Evolutionary conservation across 2,329 filamentous ascomycete species (phyloP).

Genomic region (Botrytis deweyae): DNA sequence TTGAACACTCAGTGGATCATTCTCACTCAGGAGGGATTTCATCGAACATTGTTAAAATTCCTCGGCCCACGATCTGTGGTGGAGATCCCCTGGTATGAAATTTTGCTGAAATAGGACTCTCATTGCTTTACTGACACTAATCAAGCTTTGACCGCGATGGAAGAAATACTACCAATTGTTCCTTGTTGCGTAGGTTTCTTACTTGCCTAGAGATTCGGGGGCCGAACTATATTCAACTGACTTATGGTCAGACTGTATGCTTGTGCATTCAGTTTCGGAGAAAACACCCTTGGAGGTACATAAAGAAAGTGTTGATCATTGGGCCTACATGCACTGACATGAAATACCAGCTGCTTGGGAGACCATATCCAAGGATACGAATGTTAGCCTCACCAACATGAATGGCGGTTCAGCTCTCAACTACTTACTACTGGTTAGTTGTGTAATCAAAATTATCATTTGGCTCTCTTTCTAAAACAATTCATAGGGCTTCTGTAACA

Average conservation of each 20-base stretch:
- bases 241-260: not conserved
- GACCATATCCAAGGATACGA: not conserved
- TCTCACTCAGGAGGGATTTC: not conserved
- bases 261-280: not conserved
- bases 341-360: not conserved
- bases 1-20: not conserved
- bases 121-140: not conserved
- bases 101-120: not conserved
- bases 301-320: not conserved
- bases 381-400: not conserved
- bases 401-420: not conserved
- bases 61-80: not conserved
- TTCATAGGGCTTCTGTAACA: not conserved
- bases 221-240: not conserved
- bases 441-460: not conserved
- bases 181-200: not conserved
- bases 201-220: not conserved
- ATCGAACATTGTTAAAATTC: not conserved
- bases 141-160: not conserved
- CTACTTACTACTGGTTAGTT: not conserved
- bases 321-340: not conserved
- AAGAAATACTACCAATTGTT: not conserved
- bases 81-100: not conserved
- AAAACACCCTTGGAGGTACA: not conserved
- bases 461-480: not conserved